phyloP scores from a whole-genome alignment of 2,329 filamentous ascomycete genomes.

The Epichloe aotearoae region DNA sequence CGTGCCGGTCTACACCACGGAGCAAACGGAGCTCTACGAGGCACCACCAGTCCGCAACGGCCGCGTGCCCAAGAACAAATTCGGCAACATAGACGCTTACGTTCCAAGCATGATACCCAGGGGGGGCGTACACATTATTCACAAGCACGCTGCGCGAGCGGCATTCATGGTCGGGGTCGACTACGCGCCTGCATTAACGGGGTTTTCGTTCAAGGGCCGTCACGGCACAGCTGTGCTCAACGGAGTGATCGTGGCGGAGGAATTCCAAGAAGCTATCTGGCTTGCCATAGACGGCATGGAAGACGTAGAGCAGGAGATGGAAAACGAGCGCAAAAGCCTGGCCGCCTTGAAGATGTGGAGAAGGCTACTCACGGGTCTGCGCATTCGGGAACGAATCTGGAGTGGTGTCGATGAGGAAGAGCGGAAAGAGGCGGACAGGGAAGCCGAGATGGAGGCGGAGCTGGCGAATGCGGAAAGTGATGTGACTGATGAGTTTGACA shows the following conservation, averaged over 20 bases:
- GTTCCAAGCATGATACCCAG: conserved; percentile 81
- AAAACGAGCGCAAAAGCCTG: conserved; percentile 58
- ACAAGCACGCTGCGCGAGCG: conserved; percentile 51
- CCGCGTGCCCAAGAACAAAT: conserved; percentile 75
- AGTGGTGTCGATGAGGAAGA: conserved; percentile 38
- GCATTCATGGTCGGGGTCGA: conserved; percentile 68
- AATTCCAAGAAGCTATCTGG: conserved; percentile 58
- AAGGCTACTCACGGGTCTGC: conserved; percentile 62
- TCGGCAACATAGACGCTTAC: conserved; percentile 88
- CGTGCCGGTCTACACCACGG: conserved; percentile 44
- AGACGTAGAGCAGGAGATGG: conserved; percentile 49
- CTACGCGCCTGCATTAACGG: conserved; percentile 79
- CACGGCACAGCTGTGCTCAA: conserved; percentile 73
- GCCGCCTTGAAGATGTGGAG: conserved; percentile 53
- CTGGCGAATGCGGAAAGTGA: conserved; percentile 25
- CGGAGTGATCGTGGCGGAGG: conserved; percentile 62
- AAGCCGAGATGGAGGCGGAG: conserved; percentile 23
- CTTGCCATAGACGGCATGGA: conserved; percentile 55
- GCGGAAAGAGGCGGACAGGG: conserved; percentile 25
- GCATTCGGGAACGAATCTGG: conserved; percentile 63
- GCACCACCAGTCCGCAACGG: conserved; percentile 66
- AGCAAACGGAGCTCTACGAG: conserved; percentile 60
- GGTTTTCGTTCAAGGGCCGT: conserved; percentile 76
- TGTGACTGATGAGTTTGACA: conserved; percentile 30
- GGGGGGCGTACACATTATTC: conserved; percentile 58